Conservation (phyloP, 768 basidiomycete species). For the Pisolithus tinctorius region DNA sequence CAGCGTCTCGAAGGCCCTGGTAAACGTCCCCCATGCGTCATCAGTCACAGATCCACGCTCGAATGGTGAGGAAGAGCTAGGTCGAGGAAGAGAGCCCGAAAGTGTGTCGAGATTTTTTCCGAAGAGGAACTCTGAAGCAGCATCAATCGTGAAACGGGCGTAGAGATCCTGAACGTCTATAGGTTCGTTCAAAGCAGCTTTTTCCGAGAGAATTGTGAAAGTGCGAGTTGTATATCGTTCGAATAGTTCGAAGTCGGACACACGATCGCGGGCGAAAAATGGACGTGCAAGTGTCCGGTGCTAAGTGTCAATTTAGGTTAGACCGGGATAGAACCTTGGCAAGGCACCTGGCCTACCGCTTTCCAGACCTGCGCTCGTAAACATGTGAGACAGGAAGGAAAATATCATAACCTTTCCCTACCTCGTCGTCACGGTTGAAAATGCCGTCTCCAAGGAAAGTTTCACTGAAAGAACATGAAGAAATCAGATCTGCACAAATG, state of each 20-base stretch:
- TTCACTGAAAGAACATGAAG: slow-evolving; percentile 25
- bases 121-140: slow-evolving; percentile 69
- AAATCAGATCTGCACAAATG: not conserved
- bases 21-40: slow-evolving; percentile 54
- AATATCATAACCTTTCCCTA: slow-evolving; percentile 19
- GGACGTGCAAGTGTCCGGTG: slow-evolving; percentile 64
- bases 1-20: slow-evolving; percentile 36
- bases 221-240: slow-evolving; percentile 48
- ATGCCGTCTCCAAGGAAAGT: slow-evolving; percentile 67
- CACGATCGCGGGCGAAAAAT: slow-evolving; percentile 68
- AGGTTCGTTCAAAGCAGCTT: slow-evolving; percentile 32
- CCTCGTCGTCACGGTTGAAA: slow-evolving; percentile 72
- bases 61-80: slow-evolving; percentile 39
- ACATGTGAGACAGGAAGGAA: not conserved
- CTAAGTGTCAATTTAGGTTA: slow-evolving; percentile 25
- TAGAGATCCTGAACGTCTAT: slow-evolving; percentile 66
- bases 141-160: slow-evolving; percentile 61
- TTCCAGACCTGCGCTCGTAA: slow-evolving; percentile 46
- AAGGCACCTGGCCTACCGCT: slow-evolving; percentile 36
- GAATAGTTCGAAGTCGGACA: slow-evolving; percentile 63
- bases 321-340: not conserved
- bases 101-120: slow-evolving; percentile 59
- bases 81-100: slow-evolving; percentile 43
- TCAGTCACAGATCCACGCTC: slow-evolving; percentile 56
- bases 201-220: slow-evolving; percentile 39